A percentile compares a stretch with the other conserved stretches of the same genome.
Conservation (phyloP, 495 filamentous ascomycete species). For the Aspergillus cristatus region DNA sequence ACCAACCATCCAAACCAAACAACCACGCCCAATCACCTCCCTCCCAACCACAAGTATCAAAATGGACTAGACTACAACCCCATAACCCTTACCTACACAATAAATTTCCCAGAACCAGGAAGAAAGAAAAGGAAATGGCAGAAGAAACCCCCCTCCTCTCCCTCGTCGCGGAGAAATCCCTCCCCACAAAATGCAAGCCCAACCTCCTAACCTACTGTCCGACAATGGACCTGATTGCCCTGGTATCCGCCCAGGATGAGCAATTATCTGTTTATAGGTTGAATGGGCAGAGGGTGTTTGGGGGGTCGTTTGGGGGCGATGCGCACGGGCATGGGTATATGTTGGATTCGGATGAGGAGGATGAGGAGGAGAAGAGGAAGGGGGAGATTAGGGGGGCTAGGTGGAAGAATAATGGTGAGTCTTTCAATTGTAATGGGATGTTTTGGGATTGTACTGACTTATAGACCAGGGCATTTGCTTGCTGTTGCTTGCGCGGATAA, state of each 20-base stretch:
- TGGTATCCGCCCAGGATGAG: conserved; percentile 53
- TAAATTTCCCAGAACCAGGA: too few species aligned
- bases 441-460: neutral
- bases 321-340: too few species aligned
- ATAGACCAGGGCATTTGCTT: conserved; percentile 51
- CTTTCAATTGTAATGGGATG: neutral
- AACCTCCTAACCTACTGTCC: conserved; percentile 65
- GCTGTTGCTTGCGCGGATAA: conserved; percentile 72
- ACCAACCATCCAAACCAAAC: neutral
- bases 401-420: conserved; percentile 76
- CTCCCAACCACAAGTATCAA: conserved; percentile 7
- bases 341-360: conserved; percentile 35
- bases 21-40: conserved; percentile 16
- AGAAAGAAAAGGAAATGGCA: conserved; percentile 17
- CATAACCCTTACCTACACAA: too few species aligned
- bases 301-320: conserved; percentile 40
- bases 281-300: conserved; percentile 62
- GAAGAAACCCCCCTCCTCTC: conserved; percentile 28
- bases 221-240: conserved; percentile 67
- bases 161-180: conserved; percentile 46
- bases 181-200: conserved; percentile 46
- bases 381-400: conserved; percentile 46
- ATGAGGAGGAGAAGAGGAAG: conserved; percentile 39
- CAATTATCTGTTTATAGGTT: conserved; percentile 56
- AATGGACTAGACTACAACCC: conserved; percentile 14